Evolutionary conservation across 2,329 filamentous ascomycete species (phyloP).

Genomic region (Dothideomycetes sp.): DNA sequence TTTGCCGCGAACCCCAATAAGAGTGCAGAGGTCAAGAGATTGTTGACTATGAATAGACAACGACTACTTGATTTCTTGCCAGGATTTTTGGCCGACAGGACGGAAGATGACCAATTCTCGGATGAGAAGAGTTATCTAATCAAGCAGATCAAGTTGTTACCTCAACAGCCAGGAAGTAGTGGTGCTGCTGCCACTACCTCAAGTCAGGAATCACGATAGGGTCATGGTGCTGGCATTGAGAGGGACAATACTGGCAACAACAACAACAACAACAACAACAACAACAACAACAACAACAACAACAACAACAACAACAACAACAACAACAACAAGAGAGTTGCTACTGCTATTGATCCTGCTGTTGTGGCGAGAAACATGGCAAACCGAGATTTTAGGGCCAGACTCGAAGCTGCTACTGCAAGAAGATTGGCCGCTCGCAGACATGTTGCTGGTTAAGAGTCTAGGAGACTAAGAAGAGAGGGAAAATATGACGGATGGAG

Average conservation of each 20-base stretch:
- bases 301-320: neutral
- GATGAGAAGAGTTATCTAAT: constrained; percentile 97
- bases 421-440: no score
- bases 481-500: no score
- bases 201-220: constrained; percentile 9
- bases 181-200: neutral
- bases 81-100: constrained; percentile 86
- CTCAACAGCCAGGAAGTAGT: constrained; percentile 11
- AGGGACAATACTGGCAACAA: no score
- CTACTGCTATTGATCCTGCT: no score
- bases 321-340: neutral
- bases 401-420: constrained; percentile 8
- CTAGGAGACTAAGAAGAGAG: no score
- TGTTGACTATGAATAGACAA: constrained; percentile 91
- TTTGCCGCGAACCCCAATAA: constrained; percentile 99
- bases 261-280: neutral
- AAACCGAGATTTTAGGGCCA: constrained; percentile 9
- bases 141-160: constrained; percentile 61
- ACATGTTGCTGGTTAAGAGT: no score
- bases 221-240: constrained; percentile 7
- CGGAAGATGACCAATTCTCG: constrained; percentile 95
- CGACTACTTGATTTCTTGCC: constrained; percentile 82
- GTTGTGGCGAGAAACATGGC: constrained; percentile 3
- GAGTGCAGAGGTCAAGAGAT: constrained; percentile 88
- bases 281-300: neutral